These are phyloP conservation scores for Cochlearia excelsa DNA, from an alignment of 345 rosid genomes.

Conservation along the genomic window DNA sequence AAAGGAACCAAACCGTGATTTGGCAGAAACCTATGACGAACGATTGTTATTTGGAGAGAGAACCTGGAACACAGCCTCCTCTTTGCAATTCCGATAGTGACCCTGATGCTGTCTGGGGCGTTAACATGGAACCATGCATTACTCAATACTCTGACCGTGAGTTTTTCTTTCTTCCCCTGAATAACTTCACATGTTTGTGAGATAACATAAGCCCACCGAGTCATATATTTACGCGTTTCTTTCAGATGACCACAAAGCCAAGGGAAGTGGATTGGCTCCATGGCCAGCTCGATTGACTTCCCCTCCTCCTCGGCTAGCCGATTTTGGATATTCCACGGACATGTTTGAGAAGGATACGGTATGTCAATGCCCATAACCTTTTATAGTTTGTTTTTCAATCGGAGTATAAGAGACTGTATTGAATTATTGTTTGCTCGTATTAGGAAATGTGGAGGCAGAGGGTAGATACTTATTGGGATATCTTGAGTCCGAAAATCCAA, in stretches of 20 bases:
- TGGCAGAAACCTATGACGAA: slow-evolving; percentile 95
- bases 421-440: slow-evolving; percentile 3
- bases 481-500: slow-evolving; percentile 69
- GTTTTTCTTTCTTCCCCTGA: slow-evolving; percentile 30
- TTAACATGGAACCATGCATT: slow-evolving; percentile 91
- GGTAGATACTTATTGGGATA: slow-evolving; percentile 81
- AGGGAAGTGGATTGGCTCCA: slow-evolving; percentile 92
- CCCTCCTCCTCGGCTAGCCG: slow-evolving; percentile 87
- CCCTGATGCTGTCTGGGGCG: slow-evolving; percentile 88
- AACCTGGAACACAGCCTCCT: slow-evolving; percentile 85
- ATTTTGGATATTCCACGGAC: slow-evolving; percentile 76
- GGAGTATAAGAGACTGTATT: not conserved
- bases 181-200: not conserved
- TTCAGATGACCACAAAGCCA: slow-evolving; percentile 66
- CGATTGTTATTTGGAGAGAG: slow-evolving; percentile 81
- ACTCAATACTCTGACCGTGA: slow-evolving; percentile 77
- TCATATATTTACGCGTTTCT: slow-evolving; percentile 11
- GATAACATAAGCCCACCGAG: slow-evolving; percentile 13
- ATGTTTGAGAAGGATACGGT: slow-evolving; percentile 92
- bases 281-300: slow-evolving; percentile 91
- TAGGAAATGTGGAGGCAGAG: slow-evolving; percentile 77
- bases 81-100: slow-evolving; percentile 79
- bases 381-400: not conserved
- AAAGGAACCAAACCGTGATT: slow-evolving; percentile 89
- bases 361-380: slow-evolving; percentile 22